These are phyloP conservation scores for Ascochyta pisi DNA, from an alignment of 2,329 filamentous ascomycete species.

Conservation along the genomic window DNA sequence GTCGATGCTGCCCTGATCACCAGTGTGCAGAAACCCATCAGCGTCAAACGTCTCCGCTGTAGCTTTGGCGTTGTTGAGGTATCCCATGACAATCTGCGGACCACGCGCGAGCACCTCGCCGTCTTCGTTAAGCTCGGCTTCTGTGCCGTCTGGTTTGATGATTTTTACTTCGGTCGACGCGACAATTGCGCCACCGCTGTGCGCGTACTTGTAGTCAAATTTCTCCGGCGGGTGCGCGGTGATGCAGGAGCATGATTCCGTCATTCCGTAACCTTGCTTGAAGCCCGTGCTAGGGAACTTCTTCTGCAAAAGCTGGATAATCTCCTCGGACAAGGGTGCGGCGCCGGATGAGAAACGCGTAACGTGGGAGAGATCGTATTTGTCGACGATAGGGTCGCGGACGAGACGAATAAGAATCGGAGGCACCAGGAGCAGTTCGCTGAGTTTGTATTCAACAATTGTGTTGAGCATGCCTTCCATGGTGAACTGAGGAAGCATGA, in stretches of 20 bases:
- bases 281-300: conserved; percentile 67
- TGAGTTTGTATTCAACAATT: conserved; percentile 57
- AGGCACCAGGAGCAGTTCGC: conserved; percentile 61
- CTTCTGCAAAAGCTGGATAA: conserved; percentile 62
- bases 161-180: conserved; percentile 67
- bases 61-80: conserved; percentile 53
- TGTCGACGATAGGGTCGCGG: conserved; percentile 60
- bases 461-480: conserved; percentile 58
- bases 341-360: conserved; percentile 66
- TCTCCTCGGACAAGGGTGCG: conserved; percentile 64
- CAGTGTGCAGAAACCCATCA: conserved; percentile 65
- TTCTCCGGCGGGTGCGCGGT: conserved; percentile 65
- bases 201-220: conserved; percentile 64
- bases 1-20: conserved; percentile 64
- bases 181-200: conserved; percentile 63
- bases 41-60: conserved; percentile 55
- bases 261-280: conserved; percentile 74
- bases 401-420: conserved; percentile 68
- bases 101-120: conserved; percentile 60
- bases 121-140: conserved; percentile 59
- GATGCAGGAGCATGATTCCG: conserved; percentile 69
- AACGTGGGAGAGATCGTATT: conserved; percentile 65
- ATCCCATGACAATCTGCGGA: conserved; percentile 60
- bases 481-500: conserved; percentile 70
- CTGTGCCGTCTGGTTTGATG: conserved; percentile 62